Evolutionary conservation across 129 eudicot species (phyloP).

Genomic region (Ambrosia trifida): DNA sequence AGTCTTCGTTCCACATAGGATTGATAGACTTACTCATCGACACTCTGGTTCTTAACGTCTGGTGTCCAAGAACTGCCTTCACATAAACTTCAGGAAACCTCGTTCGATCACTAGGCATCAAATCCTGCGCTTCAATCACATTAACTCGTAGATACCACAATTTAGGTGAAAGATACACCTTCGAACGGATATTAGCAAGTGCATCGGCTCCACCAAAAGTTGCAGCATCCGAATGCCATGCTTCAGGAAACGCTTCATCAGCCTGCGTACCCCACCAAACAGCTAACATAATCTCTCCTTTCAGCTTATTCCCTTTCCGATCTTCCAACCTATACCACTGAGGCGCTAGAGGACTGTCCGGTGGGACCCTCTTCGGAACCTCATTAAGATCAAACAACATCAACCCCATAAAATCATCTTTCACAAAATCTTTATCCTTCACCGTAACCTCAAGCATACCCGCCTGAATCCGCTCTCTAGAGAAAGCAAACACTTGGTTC

Average conservation of each 20-base stretch:
- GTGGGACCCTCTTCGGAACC: conserved; percentile 65
- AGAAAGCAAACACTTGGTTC: conserved; percentile 68
- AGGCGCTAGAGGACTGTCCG: conserved; percentile 69
- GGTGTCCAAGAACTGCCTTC: conserved; percentile 59
- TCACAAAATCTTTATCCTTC: conserved; percentile 50
- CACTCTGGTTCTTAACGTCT: conserved; percentile 50
- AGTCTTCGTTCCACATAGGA: conserved; percentile 70
- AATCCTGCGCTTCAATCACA: conserved; percentile 67
- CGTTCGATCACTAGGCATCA: conserved; percentile 48
- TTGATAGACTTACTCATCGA: conserved; percentile 55
- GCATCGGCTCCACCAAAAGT: conserved; percentile 60
- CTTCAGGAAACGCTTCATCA: conserved; percentile 69
- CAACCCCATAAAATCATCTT: conserved; percentile 60
- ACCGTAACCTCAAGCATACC: conserved; percentile 49
- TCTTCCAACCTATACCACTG: conserved; percentile 68
- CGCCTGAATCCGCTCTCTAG: conserved; percentile 52
- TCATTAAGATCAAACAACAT: conserved; percentile 54
- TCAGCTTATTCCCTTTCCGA: conserved; percentile 45
- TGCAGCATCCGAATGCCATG: conserved; percentile 77
- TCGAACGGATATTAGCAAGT: conserved; percentile 51
- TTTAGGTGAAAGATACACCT: conserved; percentile 66
- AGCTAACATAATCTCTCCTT: conserved; percentile 60
- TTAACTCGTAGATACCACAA: conserved; percentile 70
- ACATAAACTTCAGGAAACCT: conserved; percentile 65
- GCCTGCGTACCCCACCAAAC: conserved; percentile 77